phyloP scores from a whole-genome alignment of 805 yeast genomes.

The Yamadazyma insecticola region DNA sequence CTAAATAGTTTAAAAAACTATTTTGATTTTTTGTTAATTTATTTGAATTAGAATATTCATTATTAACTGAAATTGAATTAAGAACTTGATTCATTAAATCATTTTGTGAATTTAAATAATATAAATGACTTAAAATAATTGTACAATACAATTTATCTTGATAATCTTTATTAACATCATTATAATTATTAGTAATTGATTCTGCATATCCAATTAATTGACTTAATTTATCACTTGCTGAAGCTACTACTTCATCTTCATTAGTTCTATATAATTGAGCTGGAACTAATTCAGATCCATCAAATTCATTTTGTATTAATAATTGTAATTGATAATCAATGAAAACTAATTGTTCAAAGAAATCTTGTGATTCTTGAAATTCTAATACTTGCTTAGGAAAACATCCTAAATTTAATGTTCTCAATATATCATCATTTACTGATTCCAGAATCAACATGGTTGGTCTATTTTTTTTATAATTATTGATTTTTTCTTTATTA shows the following conservation, averaged over 20 bases:
- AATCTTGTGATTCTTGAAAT: constrained; percentile 30
- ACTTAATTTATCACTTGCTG: constrained; percentile 16
- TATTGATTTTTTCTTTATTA: background rate
- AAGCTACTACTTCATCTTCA: constrained; percentile 4
- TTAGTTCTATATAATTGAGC: constrained; percentile 3
- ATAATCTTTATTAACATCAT: constrained; percentile 16
- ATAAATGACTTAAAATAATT: constrained; percentile 31
- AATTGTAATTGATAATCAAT: constrained; percentile 36
- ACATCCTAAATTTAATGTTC: constrained; percentile 29
- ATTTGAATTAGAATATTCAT: constrained; percentile 8
- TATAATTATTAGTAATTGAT: constrained; percentile 22
- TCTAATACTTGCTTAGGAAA: constrained; percentile 31
- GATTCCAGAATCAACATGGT: constrained; percentile 23
- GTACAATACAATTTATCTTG: constrained; percentile 30
- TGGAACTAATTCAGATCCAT: constrained; percentile 19
- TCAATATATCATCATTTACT: constrained; percentile 20
- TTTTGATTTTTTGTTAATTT: constrained; percentile 14
- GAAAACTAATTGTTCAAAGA: constrained; percentile 29
- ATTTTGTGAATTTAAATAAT: constrained; percentile 21
- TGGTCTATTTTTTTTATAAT: background rate
- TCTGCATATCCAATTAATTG: constrained; percentile 23
- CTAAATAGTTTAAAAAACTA: constrained; percentile 24
- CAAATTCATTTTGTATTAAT: constrained; percentile 24
- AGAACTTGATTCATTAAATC: constrained; percentile 16
- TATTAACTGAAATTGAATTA: constrained; percentile 12